These are phyloP conservation scores for Yarrowia osloensis DNA, from an alignment of 805 yeast genomes.

Conservation along the genomic window DNA sequence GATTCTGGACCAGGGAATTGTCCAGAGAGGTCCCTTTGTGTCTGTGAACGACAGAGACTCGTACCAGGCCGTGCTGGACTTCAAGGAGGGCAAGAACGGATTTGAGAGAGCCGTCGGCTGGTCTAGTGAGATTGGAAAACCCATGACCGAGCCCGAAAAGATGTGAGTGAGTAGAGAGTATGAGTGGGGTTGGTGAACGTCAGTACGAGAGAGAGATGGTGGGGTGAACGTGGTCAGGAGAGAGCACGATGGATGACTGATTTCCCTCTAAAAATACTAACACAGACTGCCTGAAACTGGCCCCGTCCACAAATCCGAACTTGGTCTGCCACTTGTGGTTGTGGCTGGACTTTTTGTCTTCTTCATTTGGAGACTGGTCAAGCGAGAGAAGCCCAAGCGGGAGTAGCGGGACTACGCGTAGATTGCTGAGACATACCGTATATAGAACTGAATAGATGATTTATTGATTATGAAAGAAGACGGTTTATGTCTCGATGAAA, in stretches of 20 bases:
- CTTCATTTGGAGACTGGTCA: neutral
- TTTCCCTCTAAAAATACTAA: too few relatives aligned
- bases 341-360: neutral
- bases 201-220: too few relatives aligned
- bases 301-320: neutral
- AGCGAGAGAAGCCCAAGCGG: neutral
- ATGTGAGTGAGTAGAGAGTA: constrained; percentile 8
- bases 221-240: too few relatives aligned
- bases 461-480: neutral
- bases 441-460: neutral
- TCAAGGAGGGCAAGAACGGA: constrained; percentile 50
- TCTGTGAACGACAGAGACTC: constrained; percentile 66
- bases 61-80: constrained; percentile 67
- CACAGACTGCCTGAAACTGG: neutral
- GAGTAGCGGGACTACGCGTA: too few relatives aligned
- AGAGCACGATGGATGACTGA: too few relatives aligned
- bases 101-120: constrained; percentile 39
- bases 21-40: constrained; percentile 89
- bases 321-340: neutral
- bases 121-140: constrained; percentile 39
- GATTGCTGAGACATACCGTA: too few relatives aligned
- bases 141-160: constrained; percentile 26
- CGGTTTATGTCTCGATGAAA: too few relatives aligned
- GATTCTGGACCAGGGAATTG: constrained; percentile 48
- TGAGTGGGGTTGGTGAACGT: too few relatives aligned